Base-by-base conservation (phyloP, 1,284 basidiomycete species). In the Boletus mariae region DNA sequence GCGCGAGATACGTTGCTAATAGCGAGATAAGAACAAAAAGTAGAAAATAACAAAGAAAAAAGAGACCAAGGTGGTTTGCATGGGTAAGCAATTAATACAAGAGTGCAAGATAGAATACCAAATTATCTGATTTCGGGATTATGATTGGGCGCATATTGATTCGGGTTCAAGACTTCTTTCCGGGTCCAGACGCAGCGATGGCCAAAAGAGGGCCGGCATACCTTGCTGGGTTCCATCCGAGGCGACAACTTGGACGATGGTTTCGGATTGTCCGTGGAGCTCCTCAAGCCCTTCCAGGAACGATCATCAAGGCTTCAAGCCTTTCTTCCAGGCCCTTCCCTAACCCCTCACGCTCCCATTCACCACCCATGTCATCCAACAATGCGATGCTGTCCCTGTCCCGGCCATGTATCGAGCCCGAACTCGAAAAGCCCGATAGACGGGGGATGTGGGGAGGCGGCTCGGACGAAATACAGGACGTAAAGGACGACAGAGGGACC, bases 271-370 rank as follows among this genome's bases (percentile, higher is more conserved):
- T 38, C 35, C 35, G 23, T 59, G 42, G 23, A 41, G 17, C 7
- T 29, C 44, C 15, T 69, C 52, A 71, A 13, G 54, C 67, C 17
- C 29, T 55, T 7, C 62, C 62, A 29, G 67, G 68, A 38, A 66
- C 40, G 17, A 56, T 59, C 67, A 76, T 74, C 53, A 81, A 67
- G 32, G 73, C 70, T 58, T 92, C 91, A 52, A 93, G 68, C 44
- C 90, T 73, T 73, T 92, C 90, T 69, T 90, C 91, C 42, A 93
- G 68, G 0, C 91, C 91, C 55, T 75, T 79, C 1, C 91, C 91
- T 12, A 93, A 69, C 0, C 90, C 91, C 61, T 92, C 87, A 6
- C 90, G 75, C 59, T 89, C 84, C 90, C 90, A 93, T 69, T 92
- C 90, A 0, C 87, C 89, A 29, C 86, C 85, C 4, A 77, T 69